Evolutionary conservation across 148 eudicot species (phyloP).

Genomic region (Cornus kousa): DNA sequence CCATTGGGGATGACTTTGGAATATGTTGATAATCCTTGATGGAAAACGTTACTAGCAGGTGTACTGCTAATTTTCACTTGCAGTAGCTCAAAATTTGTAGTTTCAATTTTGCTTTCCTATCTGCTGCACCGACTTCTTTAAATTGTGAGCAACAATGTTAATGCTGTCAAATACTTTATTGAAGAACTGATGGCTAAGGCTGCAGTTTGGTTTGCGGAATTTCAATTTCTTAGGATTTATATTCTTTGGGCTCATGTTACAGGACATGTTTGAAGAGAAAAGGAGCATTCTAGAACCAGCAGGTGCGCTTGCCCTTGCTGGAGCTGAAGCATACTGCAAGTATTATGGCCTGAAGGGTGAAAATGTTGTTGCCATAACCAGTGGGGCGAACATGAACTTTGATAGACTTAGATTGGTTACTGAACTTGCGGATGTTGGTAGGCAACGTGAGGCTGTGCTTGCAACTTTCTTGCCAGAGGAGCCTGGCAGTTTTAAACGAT

Average conservation of each 20-base stretch:
- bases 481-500: slow-evolving; percentile 80
- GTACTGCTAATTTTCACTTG: not conserved
- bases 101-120: not conserved
- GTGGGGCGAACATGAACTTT: slow-evolving; percentile 98
- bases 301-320: slow-evolving; percentile 97
- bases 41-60: not conserved
- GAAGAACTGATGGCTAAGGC: not conserved
- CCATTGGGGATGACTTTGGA: not conserved
- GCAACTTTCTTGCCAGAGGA: slow-evolving; percentile 89
- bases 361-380: slow-evolving; percentile 80
- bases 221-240: not conserved
- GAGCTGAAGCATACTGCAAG: slow-evolving; percentile 99
- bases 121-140: not conserved
- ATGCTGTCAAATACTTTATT: not conserved
- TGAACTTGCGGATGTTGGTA: slow-evolving; percentile 97
- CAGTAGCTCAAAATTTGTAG: not conserved
- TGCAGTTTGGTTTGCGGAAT: not conserved
- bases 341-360: slow-evolving; percentile 78
- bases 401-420: slow-evolving; percentile 92
- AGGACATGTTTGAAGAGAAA: slow-evolving; percentile 99
- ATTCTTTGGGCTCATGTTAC: slow-evolving; percentile 11
- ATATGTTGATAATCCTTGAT: not conserved
- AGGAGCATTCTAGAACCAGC: slow-evolving; percentile 97
- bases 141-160: not conserved
- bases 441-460: slow-evolving; percentile 94